Evolutionary conservation across 768 basidiomycete genomes (phyloP), one percentile per base, ranked within the genome.

Genomic region (Leccinellum luteum): DNA sequence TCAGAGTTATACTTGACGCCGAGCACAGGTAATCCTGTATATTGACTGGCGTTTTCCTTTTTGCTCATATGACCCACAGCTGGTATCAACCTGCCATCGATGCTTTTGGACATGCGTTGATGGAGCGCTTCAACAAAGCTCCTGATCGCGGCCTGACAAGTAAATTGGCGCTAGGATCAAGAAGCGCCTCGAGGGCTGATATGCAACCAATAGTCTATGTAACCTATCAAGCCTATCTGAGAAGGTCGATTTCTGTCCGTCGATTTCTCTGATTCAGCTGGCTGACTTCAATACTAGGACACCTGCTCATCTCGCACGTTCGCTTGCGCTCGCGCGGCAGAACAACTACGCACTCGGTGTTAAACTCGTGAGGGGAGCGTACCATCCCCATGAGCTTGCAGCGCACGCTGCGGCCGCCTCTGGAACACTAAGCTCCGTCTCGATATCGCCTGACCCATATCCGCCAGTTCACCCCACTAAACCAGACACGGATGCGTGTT

Each of bases 311-410:
- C 80, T 97, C 4, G 73, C 73, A 0, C 83, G 83, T 19, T 81
- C 85, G 35, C 74, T 95, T 47, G 73, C 72, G 14, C 87, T 90
- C 51, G 89, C 94, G 4, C 77, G 81, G 59, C 70, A 69, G 51
- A 77, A 86, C 60, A 78, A 82, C 35, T 96, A 91, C 67, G 78
- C 89, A 0, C 79, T 96, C 0, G 94, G 94, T 10, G 85, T 93
- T 55, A 98, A 97, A 72, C 87, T 98, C 49, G 94, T 97, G 30
- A 85, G 94, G 23, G 94, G 94, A 0, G 94, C 94, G 3, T 98
- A 98, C 71, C 92, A 94, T 66, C 79, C 84, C 0, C 82, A 89
- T 56, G 94, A 97, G 66, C 60, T 81, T 27, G 74, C 79, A 5
- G 84, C 84, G 2, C 79, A 69, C 34, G 48, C 62, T 12, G 32